Conservation (phyloP, 1,139 yeast species). For the Pichia sp. region DNA sequence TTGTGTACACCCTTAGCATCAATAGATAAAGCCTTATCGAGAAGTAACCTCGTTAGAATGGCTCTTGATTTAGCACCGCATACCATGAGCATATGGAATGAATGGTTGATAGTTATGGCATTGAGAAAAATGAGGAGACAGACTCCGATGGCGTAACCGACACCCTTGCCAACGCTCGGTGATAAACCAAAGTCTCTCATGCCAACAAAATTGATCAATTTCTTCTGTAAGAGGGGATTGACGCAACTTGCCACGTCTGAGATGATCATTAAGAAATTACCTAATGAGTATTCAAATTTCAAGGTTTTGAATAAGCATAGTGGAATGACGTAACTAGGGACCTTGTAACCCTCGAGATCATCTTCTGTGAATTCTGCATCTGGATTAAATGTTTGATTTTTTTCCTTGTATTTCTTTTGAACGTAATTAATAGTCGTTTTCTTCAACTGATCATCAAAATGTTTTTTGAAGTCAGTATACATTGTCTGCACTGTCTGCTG, state of each 20-base stretch:
- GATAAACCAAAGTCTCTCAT: conserved; percentile 24
- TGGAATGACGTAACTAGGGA: conserved; percentile 10
- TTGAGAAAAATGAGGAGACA: conserved; percentile 38
- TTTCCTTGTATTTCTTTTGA: conserved; percentile 11
- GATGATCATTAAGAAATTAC: conserved; percentile 22
- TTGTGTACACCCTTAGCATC: conserved; percentile 52
- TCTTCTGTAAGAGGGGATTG: conserved; percentile 41
- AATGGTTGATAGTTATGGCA: conserved; percentile 54
- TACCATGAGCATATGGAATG: conserved; percentile 41
- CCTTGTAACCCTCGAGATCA: conserved; percentile 12
- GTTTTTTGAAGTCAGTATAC: conserved; percentile 28
- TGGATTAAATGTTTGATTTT: conserved; percentile 2
- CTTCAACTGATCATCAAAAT: conserved; percentile 19
- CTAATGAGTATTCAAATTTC: conserved; percentile 27
- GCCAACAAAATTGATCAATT: conserved; percentile 43
- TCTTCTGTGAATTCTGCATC: conserved; percentile 1
- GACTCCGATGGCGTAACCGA: conserved; percentile 55
- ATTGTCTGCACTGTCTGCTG: conserved; percentile 33
- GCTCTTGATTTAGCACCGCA: conserved; percentile 66
- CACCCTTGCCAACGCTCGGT: conserved; percentile 38
- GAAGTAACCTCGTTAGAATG: conserved; percentile 54
- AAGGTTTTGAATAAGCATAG: conserved; percentile 31
- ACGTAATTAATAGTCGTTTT: conserved; percentile 7
- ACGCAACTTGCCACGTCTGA: conserved; percentile 32
- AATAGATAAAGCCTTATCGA: conserved; percentile 56